Conservation (phyloP, 768 basidiomycete species). For the Lactarius indigo region DNA sequence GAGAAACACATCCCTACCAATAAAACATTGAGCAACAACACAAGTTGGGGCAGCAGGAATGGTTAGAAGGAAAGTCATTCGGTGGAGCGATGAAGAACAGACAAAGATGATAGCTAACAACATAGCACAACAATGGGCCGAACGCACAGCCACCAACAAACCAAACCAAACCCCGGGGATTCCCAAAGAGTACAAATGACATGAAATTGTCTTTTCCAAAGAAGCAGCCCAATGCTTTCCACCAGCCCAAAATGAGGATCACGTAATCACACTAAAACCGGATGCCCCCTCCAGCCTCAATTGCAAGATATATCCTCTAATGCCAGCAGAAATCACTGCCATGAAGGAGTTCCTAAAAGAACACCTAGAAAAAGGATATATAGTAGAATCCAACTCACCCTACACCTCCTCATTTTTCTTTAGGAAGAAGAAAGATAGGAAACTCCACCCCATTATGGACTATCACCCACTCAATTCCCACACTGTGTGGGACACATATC, state of each 20-base stretch:
- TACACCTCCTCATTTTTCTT: background rate
- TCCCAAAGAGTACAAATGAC: background rate
- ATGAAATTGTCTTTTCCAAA: background rate
- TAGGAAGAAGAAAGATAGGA: background rate
- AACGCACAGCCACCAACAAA: background rate
- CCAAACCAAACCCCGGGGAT: background rate
- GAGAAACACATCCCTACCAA: no score
- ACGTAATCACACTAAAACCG: background rate
- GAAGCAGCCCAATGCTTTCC: background rate
- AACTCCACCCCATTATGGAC: background rate
- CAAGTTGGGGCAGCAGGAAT: no score
- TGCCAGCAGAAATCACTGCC: background rate
- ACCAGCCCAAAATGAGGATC: background rate
- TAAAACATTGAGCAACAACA: no score
- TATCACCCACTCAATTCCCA: background rate
- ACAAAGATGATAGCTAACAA: no score
- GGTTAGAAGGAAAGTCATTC: no score
- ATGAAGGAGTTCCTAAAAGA: background rate
- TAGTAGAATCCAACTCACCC: background rate
- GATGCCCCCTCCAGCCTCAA: fast-evolving
- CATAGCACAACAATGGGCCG: no score
- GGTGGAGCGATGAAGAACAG: no score
- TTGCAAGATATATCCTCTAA: background rate
- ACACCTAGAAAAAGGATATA: background rate
- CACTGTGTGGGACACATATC: background rate